Percentiles rank a stretch among this genome's conserved stretches.
Conservation (phyloP, 768 basidiomycete species). For the Boletus speciosus region DNA sequence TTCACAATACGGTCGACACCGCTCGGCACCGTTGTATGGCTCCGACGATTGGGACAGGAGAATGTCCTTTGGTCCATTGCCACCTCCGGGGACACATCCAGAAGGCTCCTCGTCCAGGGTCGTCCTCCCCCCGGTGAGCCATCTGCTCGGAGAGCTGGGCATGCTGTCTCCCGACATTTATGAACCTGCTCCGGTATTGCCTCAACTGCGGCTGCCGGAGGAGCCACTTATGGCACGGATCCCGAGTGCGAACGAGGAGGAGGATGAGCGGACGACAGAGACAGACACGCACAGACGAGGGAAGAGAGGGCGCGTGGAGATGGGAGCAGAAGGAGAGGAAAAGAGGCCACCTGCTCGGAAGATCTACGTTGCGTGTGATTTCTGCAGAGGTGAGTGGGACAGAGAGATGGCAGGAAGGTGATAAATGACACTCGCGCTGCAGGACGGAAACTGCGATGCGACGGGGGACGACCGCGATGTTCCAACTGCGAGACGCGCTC, state of each 20-base stretch:
- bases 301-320: conserved; percentile 18
- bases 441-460: conserved; percentile 77
- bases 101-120: conserved; percentile 23
- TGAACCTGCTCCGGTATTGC: conserved; percentile 23
- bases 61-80: conserved; percentile 20
- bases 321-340: conserved; percentile 16
- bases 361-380: conserved; percentile 63
- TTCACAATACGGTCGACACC: conserved; percentile 22
- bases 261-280: conserved; percentile 12
- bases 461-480: conserved; percentile 62
- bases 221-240: conserved; percentile 1
- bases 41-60: conserved; percentile 23
- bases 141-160: conserved; percentile 24
- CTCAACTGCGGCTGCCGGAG: conserved; percentile 30
- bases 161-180: conserved; percentile 16
- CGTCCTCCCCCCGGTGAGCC: conserved; percentile 28
- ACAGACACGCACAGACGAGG: conserved; percentile 8
- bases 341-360: conserved; percentile 24
- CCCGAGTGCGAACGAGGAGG: conserved; percentile 10
- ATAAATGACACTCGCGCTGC: background rate
- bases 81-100: conserved; percentile 4
- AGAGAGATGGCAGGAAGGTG: background rate
- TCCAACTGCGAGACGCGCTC: conserved; percentile 57
- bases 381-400: conserved; percentile 61
- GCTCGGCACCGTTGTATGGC: conserved; percentile 23